Conservation (phyloP, 768 basidiomycete genomes). For the Scleroderma citrinum region DNA sequence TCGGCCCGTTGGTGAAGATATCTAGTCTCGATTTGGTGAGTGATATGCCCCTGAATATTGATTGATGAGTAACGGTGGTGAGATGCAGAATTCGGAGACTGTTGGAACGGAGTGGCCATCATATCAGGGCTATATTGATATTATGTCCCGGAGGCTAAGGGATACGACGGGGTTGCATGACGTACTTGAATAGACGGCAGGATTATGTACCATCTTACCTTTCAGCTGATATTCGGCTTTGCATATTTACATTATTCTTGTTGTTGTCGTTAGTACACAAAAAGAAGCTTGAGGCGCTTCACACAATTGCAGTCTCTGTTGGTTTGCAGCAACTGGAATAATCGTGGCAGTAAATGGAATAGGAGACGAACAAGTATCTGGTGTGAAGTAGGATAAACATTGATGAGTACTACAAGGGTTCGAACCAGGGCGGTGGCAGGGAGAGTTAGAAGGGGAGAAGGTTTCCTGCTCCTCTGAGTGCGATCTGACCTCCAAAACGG, state of each 20-base stretch:
- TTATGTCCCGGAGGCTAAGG: conserved; percentile 66
- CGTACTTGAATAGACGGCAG: conserved; percentile 12
- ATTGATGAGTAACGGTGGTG: conserved; percentile 12
- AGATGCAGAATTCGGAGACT: conserved; percentile 37
- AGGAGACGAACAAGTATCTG: too few relatives aligned
- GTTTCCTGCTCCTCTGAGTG: conserved; percentile 77
- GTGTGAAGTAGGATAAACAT: background rate
- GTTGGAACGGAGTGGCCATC: conserved; percentile 52
- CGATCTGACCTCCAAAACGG: conserved; percentile 72
- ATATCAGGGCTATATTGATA: conserved; percentile 66
- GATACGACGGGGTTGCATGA: conserved; percentile 58
- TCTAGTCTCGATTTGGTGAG: conserved; percentile 46
- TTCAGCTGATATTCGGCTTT: too few relatives aligned
- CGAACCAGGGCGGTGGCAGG: conserved; percentile 4
- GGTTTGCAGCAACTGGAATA: background rate
- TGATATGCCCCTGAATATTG: conserved; percentile 12
- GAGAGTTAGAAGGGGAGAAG: conserved; percentile 64
- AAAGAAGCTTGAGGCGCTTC: background rate
- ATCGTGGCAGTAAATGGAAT: too few relatives aligned
- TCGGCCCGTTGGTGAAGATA: conserved; percentile 50
- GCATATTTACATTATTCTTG: background rate
- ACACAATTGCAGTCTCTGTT: background rate
- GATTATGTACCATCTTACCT: background rate
- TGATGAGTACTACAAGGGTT: conserved; percentile 3
- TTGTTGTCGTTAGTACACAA: conserved; percentile 2